These are phyloP conservation scores for Solanum pimpinellifolium DNA, from an alignment of 257 asterid genomes.

Conservation along the genomic window DNA sequence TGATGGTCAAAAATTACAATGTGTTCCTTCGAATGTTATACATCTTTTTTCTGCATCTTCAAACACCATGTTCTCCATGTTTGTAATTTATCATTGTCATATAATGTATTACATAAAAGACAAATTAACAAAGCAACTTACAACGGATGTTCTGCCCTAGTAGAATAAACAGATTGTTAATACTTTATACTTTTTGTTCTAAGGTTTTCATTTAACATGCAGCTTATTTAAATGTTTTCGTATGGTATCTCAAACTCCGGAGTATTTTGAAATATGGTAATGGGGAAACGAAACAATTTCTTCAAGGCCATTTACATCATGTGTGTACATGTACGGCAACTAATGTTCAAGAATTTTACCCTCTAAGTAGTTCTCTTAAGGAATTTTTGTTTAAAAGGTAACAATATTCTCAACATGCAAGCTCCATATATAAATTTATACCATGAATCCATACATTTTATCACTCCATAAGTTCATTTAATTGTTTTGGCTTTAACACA, in stretches of 20 bases:
- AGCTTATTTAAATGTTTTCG: too few species aligned
- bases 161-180: too few species aligned
- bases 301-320: constrained; percentile 64
- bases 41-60: background rate
- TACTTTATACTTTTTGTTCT: too few species aligned
- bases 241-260: too few species aligned
- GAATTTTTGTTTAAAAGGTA: background rate
- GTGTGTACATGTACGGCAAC: constrained; percentile 78
- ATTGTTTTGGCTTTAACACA: background rate
- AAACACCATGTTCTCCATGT: background rate
- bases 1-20: background rate
- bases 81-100: too few species aligned
- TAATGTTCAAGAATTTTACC: constrained; percentile 4
- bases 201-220: too few species aligned
- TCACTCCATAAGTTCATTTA: background rate
- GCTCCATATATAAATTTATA: background rate
- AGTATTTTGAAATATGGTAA: too few species aligned
- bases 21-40: background rate
- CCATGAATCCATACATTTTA: background rate
- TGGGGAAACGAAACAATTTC: constrained; percentile 13
- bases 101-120: too few species aligned
- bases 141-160: too few species aligned
- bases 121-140: too few species aligned
- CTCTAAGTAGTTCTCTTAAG: background rate
- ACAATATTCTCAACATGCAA: background rate